phyloP scores from a whole-genome alignment of 2,329 filamentous ascomycete species.

The Pseudopyrenochaeta lycopersici region DNA sequence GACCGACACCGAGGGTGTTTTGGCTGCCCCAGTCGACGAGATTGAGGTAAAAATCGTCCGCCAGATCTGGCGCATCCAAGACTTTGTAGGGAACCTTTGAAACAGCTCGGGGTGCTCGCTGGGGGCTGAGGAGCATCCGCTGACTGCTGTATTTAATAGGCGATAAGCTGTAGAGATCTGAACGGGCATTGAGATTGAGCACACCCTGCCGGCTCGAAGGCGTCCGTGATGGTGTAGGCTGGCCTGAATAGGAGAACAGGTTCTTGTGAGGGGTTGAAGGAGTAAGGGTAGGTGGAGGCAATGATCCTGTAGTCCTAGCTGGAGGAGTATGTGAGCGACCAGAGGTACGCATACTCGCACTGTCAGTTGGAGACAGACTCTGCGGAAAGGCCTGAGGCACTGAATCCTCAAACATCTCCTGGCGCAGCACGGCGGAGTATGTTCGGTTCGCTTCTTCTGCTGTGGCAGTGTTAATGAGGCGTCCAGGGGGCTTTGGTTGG shows the following conservation, averaged over 20 bases:
- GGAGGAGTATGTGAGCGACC: constrained; percentile 85
- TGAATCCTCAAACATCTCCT: constrained; percentile 90
- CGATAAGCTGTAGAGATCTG: constrained; percentile 94
- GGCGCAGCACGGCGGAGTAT: constrained; percentile 85
- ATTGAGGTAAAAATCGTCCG: constrained; percentile 98
- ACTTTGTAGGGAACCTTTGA: constrained; percentile 99
- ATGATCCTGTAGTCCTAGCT: constrained; percentile 66
- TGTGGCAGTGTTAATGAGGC: constrained; percentile 41
- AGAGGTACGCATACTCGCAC: constrained; percentile 67
- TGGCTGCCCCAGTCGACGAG: constrained; percentile 97
- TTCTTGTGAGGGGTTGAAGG: constrained; percentile 98
- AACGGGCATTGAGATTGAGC: constrained; percentile 85
- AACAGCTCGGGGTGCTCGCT: constrained; percentile 87
- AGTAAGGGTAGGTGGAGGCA: constrained; percentile 78
- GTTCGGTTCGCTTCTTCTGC: constrained; percentile 95
- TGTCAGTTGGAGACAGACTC: constrained; percentile 60
- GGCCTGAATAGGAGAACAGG: constrained; percentile 88
- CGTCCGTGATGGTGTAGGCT: constrained; percentile 87
- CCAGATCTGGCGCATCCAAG: constrained; percentile 91
- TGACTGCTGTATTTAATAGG: constrained; percentile 94
- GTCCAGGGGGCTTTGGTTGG: background rate
- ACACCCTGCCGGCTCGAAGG: constrained; percentile 82
- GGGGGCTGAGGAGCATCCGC: constrained; percentile 88
- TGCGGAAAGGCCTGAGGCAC: constrained; percentile 81
- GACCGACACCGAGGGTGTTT: constrained; percentile 90